Conservation (phyloP, 441 rosid genomes). For the Dalechampia spathulata region DNA sequence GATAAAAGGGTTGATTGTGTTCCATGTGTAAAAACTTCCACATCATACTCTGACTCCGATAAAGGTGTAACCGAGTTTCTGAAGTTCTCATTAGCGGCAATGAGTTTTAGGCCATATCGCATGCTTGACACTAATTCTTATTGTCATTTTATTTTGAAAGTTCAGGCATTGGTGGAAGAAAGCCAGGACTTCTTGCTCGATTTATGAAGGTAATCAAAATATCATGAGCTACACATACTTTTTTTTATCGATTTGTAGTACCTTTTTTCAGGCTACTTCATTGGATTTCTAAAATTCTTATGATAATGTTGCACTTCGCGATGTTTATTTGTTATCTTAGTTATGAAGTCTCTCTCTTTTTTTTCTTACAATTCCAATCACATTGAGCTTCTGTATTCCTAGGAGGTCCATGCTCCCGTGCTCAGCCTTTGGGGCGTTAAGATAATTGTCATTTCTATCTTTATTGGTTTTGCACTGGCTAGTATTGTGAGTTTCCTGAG, state of each 20-base stretch:
- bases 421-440: conserved; percentile 84
- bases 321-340: too few species aligned
- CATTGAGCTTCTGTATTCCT: conserved; percentile 20
- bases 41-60: conserved; percentile 47
- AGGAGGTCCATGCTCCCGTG: conserved; percentile 88
- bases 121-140: conserved; percentile 20
- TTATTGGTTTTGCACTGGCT: conserved; percentile 72
- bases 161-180: conserved; percentile 59
- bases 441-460: conserved; percentile 57
- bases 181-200: conserved; percentile 73
- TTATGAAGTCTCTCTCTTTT: too few species aligned
- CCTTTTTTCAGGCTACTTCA: neutral
- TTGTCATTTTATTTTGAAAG: conserved; percentile 23
- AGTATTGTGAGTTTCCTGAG: conserved; percentile 68
- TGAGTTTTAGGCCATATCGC: conserved; percentile 9
- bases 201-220: conserved; percentile 75
- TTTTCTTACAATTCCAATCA: conserved; percentile 5
- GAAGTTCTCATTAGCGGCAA: neutral
- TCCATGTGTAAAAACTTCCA: conserved; percentile 67
- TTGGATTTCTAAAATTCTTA: too few species aligned
- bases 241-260: conserved; percentile 1
- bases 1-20: conserved; percentile 84
- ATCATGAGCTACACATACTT: neutral
- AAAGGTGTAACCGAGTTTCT: conserved; percentile 37
- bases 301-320: too few species aligned